A percentile compares a stretch with the other conserved stretches of the same genome.
These are phyloP conservation scores for Trametopsis cervina DNA, from an alignment of 768 basidiomycete species.

Conservation along the genomic window DNA sequence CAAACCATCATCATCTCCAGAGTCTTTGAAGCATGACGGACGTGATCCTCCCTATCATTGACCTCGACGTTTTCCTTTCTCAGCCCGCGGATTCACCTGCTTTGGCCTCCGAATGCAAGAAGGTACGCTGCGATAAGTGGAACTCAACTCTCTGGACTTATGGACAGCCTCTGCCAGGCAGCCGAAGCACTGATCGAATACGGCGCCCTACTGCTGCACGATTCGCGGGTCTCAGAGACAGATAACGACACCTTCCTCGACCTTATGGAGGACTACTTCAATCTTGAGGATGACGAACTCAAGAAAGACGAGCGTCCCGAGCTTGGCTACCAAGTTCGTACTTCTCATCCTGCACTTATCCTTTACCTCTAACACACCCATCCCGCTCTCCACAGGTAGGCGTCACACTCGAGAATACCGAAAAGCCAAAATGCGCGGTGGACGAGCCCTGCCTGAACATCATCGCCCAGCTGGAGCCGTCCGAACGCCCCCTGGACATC, in stretches of 20 bases:
- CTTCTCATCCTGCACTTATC: constrained; percentile 33
- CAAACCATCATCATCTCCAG: constrained; percentile 3
- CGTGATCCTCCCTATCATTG: constrained; percentile 62
- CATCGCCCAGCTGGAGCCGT: constrained; percentile 68
- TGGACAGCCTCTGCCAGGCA: constrained; percentile 39
- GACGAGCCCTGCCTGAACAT: constrained; percentile 77
- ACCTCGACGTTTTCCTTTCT: constrained; percentile 67
- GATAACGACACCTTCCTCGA: constrained; percentile 83
- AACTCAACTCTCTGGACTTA: neutral
- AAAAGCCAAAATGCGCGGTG: constrained; percentile 82
- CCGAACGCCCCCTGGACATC: constrained; percentile 83
- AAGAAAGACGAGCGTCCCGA: constrained; percentile 79
- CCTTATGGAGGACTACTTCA: constrained; percentile 91
- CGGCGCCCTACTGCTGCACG: constrained; percentile 81
- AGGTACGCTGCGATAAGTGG: constrained; percentile 34
- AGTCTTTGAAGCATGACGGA: constrained; percentile 24
- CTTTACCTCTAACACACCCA: neutral
- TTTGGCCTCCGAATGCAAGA: constrained; percentile 56
- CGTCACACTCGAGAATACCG: constrained; percentile 94
- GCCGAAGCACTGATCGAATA: constrained; percentile 77
- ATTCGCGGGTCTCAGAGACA: constrained; percentile 75
- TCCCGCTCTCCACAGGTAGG: constrained; percentile 44
- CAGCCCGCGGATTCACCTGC: constrained; percentile 36
- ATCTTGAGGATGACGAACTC: constrained; percentile 54
- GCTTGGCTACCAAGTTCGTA: constrained; percentile 83